Conservation (phyloP, 768 basidiomycete species). For the Cantharellus cinnabarinus region DNA sequence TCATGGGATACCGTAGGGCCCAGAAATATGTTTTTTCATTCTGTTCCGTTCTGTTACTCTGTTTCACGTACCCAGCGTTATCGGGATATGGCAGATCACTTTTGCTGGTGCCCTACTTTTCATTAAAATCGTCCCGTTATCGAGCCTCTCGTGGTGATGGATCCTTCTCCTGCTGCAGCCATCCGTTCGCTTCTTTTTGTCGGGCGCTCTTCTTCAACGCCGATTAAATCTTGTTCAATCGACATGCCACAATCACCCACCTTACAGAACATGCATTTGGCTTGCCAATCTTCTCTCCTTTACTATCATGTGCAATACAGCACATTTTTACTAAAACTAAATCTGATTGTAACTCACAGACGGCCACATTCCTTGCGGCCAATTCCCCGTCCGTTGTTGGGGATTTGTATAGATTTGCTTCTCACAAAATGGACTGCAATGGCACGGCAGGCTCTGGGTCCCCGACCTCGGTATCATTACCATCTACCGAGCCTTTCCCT, state of each 20-base stretch:
- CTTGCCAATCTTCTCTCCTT: background rate
- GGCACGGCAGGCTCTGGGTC: constrained; percentile 9
- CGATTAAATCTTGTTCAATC: no score
- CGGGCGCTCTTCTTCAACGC: background rate
- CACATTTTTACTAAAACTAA: background rate
- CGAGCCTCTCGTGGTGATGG: no score
- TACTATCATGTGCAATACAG: constrained; percentile 3
- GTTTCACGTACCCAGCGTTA: no score
- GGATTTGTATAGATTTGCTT: constrained; percentile 62
- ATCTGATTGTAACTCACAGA: constrained; percentile 23
- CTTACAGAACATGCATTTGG: background rate
- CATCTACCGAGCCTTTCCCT: constrained; percentile 18
- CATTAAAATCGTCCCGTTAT: no score
- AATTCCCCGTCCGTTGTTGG: constrained; percentile 66
- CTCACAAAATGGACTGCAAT: constrained; percentile 17
- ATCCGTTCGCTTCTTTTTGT: background rate
- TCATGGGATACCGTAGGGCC: constrained; percentile 13
- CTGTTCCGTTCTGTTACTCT: background rate
- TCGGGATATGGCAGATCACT: no score
- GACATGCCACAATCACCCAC: background rate
- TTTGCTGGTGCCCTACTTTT: no score
- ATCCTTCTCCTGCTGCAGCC: no score
- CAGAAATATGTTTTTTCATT: constrained; percentile 5
- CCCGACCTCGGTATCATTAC: background rate
- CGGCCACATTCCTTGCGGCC: constrained; percentile 62